phyloP scores from a whole-genome alignment of 768 basidiomycete species.

The Hericium alpestre region DNA sequence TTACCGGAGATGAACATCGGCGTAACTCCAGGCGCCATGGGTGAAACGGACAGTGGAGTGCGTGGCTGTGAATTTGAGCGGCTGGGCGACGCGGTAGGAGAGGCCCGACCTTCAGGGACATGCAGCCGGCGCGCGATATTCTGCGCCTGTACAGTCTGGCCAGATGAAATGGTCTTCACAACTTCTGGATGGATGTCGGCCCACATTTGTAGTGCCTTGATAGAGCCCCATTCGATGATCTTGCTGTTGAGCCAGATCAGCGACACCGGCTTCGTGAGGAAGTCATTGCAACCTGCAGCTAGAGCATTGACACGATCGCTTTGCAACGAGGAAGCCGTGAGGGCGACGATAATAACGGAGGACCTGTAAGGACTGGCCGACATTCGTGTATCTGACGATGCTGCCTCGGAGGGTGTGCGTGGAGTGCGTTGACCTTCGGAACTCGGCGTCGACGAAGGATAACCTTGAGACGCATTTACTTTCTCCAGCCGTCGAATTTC shows the following conservation, averaged over 20 bases:
- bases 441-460: constrained; percentile 55
- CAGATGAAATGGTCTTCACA: constrained; percentile 33
- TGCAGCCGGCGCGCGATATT: constrained; percentile 36
- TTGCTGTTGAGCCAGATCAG: constrained; percentile 94
- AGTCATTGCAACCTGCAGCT: constrained; percentile 97
- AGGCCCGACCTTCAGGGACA: constrained; percentile 36
- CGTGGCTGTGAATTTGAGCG: constrained; percentile 26
- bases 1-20: constrained; percentile 1
- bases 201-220: constrained; percentile 90
- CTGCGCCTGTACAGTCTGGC: constrained; percentile 38
- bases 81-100: constrained; percentile 26
- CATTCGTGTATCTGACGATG: constrained; percentile 36
- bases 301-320: constrained; percentile 94
- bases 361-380: constrained; percentile 67
- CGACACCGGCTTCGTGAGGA: constrained; percentile 94
- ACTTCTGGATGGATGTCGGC: constrained; percentile 65
- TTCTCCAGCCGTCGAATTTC: constrained; percentile 86
- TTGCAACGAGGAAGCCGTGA: constrained; percentile 93
- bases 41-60: constrained; percentile 1
- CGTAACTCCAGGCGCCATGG: not conserved
- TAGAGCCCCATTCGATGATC: constrained; percentile 98
- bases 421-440: constrained; percentile 40
- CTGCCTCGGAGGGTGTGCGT: constrained; percentile 44
- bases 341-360: constrained; percentile 97
- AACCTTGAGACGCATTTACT: constrained; percentile 49